Conservation (phyloP, 2,329 filamentous ascomycete genomes). For the Aureobasidium namibiae region DNA sequence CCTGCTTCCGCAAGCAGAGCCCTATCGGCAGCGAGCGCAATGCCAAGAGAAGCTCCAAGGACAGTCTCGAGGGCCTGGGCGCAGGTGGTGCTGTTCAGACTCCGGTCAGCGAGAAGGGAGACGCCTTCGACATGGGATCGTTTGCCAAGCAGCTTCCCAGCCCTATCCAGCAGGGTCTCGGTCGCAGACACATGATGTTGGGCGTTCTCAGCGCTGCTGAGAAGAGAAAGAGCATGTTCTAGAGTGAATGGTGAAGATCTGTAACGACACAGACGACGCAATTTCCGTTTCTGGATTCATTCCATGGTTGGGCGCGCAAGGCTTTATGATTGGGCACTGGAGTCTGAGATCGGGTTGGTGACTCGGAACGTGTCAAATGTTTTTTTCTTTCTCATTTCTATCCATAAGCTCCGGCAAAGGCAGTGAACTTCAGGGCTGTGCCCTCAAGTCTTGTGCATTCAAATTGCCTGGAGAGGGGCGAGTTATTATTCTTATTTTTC, state of each 20-base stretch:
- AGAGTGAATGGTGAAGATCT: conserved; percentile 17
- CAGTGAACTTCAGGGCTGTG: conserved; percentile 1
- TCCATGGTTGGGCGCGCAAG: conserved; percentile 1
- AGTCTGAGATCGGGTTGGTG: not conserved
- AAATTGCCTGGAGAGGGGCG: conserved; percentile 4
- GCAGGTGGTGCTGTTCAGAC: conserved; percentile 52
- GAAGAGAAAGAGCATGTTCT: conserved; percentile 74
- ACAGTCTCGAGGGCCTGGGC: conserved; percentile 23
- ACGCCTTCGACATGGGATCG: conserved; percentile 19
- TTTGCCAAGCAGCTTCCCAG: conserved; percentile 27
- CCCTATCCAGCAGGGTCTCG: conserved; percentile 18
- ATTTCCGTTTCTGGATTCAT: not conserved
- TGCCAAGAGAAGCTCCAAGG: conserved; percentile 28
- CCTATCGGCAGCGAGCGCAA: conserved; percentile 31
- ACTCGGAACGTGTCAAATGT: conserved; percentile 2
- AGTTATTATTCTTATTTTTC: not conserved
- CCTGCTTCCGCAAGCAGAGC: conserved; percentile 47
- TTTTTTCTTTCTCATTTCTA: conserved; percentile 6
- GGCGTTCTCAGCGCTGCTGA: conserved; percentile 79
- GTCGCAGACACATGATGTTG: conserved; percentile 70
- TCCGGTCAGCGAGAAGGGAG: conserved; percentile 33
- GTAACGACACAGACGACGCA: not conserved
- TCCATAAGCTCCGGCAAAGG: conserved; percentile 3
- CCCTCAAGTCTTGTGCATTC: conserved; percentile 6
- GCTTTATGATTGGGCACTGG: conserved; percentile 4